Base-by-base conservation (phyloP, 2,329 filamentous ascomycete species). In the Leptographium flavum region DNA sequence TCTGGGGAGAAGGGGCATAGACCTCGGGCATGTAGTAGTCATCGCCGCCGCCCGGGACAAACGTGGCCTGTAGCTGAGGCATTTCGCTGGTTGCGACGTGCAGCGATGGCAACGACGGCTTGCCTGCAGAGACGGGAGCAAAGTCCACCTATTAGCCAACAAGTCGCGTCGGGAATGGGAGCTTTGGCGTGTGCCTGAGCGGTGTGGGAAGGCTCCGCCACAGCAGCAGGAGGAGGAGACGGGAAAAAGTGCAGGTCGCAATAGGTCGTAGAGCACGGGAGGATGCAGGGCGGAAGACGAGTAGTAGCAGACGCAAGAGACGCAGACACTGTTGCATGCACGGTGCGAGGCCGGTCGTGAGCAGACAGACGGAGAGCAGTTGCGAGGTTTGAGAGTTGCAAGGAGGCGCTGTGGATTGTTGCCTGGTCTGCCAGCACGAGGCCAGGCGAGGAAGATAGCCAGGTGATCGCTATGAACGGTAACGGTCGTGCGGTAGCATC, bases 1-100 rank as follows among this genome's bases (percentile, higher is more conserved):
- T 67, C 61, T 75, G 72, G 50, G 72, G 72, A 40, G 68, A 59
- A 43, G 72, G 72, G 44, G 72, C 71, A 48, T 73, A 58, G 49
- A 76, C 71, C 56, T 75, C 71, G 49, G 72, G 72, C 68, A 75
- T 71, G 56, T 70, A 72, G 57, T 71, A 75, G 58, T 75, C 72
- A 54, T 76, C 72, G 43, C 64, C 63, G 47, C 69, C 71, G 47
- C 71, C 68, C 28, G 72, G 72, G 47, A 73, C 69, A 57, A 75
- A 76, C 30, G 72, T 76, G 46, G 72, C 72, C 53, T 67, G 69
- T 48, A 74, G 56, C 48, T 63, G 57, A 53, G 63, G 58, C 62
- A 65, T 65, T 50, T 64, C 59, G 59, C 54, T 48, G 46, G 55
- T 56, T 52, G 56, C 55, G 51, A 19, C 13, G 54, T 51, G 50